A percentile compares a stretch with the other conserved stretches of the same genome.
These are phyloP conservation scores for Malassezia obtusa DNA, from an alignment of 1,284 basidiomycete species.

Conservation along the genomic window DNA sequence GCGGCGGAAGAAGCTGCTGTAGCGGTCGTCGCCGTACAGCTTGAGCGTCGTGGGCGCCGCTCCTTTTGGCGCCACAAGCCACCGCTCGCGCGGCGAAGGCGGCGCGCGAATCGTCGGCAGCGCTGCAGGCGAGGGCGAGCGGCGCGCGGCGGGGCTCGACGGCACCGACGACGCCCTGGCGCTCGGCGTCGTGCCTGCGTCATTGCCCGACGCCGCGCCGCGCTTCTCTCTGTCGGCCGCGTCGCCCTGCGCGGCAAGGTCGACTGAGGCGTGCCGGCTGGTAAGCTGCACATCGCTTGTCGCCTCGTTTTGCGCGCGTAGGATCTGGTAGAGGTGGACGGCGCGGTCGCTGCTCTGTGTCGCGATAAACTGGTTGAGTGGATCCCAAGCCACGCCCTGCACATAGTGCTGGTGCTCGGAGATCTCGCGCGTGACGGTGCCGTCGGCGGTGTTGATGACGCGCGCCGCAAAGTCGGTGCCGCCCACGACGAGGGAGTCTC, in stretches of 20 bases:
- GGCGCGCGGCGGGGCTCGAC: slow-evolving; percentile 18
- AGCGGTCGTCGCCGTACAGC: slow-evolving; percentile 89
- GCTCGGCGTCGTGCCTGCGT: background rate
- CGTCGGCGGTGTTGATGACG: slow-evolving; percentile 65
- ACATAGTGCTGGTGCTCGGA: slow-evolving; percentile 46
- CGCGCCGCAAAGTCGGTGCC: slow-evolving; percentile 91
- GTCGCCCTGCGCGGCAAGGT: slow-evolving; percentile 25
- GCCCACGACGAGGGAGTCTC: slow-evolving; percentile 83
- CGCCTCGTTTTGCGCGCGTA: slow-evolving; percentile 5
- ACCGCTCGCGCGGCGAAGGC: slow-evolving; percentile 31
- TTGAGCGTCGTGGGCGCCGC: slow-evolving; percentile 20
- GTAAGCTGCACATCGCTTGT: slow-evolving; percentile 22
- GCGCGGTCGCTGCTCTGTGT: slow-evolving; percentile 45
- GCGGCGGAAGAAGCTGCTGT: slow-evolving; percentile 88
- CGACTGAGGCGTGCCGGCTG: slow-evolving; percentile 33
- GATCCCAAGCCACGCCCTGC: slow-evolving; percentile 48
- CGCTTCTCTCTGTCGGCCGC: background rate
- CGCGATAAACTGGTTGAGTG: slow-evolving; percentile 38
- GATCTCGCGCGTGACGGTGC: slow-evolving; percentile 39
- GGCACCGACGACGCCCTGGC: slow-evolving; percentile 1
- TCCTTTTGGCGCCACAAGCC: slow-evolving; percentile 17
- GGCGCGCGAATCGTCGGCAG: slow-evolving; percentile 44
- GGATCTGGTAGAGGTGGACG: slow-evolving; percentile 35
- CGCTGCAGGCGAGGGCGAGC: slow-evolving; percentile 41
- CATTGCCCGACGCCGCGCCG: no score